phyloP scores from a whole-genome alignment of 306 rosid species.

The Sechiopsis laciniata region DNA sequence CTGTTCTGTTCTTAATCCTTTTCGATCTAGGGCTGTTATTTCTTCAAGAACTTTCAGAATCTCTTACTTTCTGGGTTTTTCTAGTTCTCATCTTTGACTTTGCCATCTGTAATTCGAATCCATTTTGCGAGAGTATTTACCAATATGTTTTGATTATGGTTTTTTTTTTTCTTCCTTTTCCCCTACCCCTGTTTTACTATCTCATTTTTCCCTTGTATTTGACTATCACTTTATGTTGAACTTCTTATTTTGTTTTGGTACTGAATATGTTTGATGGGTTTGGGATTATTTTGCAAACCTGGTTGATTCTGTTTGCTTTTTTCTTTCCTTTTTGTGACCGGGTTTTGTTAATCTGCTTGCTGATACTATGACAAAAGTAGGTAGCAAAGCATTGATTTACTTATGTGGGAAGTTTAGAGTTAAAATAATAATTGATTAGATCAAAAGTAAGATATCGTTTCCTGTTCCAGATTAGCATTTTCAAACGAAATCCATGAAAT shows the following conservation, averaged over 20 bases:
- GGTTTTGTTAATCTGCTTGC: not conserved
- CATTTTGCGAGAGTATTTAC: not conserved
- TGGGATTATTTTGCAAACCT: not conserved
- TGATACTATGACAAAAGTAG: not conserved
- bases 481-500: not conserved
- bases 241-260: not conserved
- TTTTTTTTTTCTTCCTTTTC: not conserved
- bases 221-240: not conserved
- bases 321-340: not conserved
- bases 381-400: not conserved
- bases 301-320: not conserved
- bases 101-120: not conserved
- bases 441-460: not conserved
- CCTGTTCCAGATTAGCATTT: not conserved
- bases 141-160: not conserved
- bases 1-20: not conserved
- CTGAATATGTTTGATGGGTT: not conserved
- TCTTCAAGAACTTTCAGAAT: not conserved
- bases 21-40: not conserved
- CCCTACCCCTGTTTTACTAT: not conserved
- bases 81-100: not conserved
- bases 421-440: not conserved
- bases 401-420: not conserved
- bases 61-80: conserved; percentile 6
- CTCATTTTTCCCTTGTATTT: not conserved